Evolutionary conservation across 768 basidiomycete species (phyloP), one percentile per base, ranked within the genome.

Genomic region (Leccinum ochraceum): DNA sequence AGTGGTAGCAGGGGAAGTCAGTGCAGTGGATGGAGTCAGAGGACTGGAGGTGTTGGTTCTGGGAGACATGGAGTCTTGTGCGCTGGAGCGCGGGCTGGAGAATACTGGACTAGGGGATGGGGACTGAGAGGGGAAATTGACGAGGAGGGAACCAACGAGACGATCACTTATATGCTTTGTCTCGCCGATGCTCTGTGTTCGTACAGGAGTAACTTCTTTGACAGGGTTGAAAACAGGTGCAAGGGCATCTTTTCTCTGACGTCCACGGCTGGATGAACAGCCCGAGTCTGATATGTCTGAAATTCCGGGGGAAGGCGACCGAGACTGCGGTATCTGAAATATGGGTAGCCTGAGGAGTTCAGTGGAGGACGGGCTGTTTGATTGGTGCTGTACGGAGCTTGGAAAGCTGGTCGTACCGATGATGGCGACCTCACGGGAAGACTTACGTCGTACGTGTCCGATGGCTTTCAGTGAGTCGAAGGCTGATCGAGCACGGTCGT

Each of bases 131-230:
- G 73, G 75, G 56, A 87, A 69, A 59, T 75, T 81, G 62, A 86
- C 76, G 34, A 88, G 76, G 14, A 88, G 80, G 44, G 88, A 87
- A 36, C 82, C 81, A 53, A 86, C 86, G 46, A 89, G 86, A 37
- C 83, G 85, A 42, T 79, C 75, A 63, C 77, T 76, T 60, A 88
- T 80, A 61, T 84, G 80, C 67, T 88, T 88, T 59, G 75, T 75
- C 64, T 87, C 79, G 50, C 88, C 87, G 63, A 88, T 86, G 63
- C 77, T 80, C 24, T 87, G 87, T 24, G 88, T 89, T 36, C 79
- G 71, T 61, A 83, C 67, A 65, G 72, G 70, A 58, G 66, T 65
- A 60, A 65, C 56, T 56, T 76, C 70, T 61, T 62, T 72, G 57
- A 67, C 63, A 48, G 72, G 72, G 54, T 65, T 75, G 57, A 69